These are phyloP conservation scores for Orbilia brochopaga DNA, from an alignment of 2,329 filamentous ascomycete species.

Conservation along the genomic window DNA sequence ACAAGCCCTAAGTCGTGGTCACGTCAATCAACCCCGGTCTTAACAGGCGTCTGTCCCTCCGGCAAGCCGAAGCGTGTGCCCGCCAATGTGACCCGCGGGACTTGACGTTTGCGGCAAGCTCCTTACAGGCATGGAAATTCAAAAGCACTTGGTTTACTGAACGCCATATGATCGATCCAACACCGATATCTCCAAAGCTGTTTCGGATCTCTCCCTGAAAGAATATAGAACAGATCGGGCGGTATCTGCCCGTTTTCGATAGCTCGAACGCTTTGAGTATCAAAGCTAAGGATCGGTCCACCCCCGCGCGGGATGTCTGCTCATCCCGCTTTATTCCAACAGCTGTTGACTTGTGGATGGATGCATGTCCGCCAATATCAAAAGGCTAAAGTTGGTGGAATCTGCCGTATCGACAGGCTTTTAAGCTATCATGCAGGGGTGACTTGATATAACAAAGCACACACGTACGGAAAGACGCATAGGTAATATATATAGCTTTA, in stretches of 20 bases:
- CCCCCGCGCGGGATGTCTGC: neutral
- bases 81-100: neutral
- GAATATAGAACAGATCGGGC: too few species aligned
- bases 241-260: neutral
- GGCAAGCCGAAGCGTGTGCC: neutral
- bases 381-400: neutral
- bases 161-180: neutral
- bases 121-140: neutral
- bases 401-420: neutral
- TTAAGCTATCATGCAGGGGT: neutral
- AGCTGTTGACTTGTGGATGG: neutral
- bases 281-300: neutral
- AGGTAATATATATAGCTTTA: too few species aligned
- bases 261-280: too few species aligned
- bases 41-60: neutral
- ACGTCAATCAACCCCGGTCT: neutral
- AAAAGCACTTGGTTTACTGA: too few species aligned
- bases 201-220: too few species aligned
- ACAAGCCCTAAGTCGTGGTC: neutral
- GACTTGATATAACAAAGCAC: too few species aligned
- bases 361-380: neutral
- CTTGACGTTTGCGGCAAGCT: neutral
- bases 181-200: neutral
- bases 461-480: too few species aligned
- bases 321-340: neutral